phyloP scores from a whole-genome alignment of 2,329 filamentous ascomycete species.

The Davidsoniella eucalypti region DNA sequence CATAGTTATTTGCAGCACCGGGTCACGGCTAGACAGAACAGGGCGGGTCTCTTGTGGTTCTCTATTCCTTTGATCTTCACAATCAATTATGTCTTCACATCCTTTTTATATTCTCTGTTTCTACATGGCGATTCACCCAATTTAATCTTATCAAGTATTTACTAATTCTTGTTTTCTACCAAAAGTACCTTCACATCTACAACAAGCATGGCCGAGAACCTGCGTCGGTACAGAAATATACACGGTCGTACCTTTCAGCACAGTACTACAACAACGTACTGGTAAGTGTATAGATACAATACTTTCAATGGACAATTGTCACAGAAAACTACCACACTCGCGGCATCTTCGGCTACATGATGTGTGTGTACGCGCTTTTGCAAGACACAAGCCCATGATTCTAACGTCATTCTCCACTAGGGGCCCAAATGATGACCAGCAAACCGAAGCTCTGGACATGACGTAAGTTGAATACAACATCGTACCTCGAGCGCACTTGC shows the following conservation, averaged over 20 bases:
- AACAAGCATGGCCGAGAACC: constrained; percentile 20
- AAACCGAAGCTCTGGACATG: constrained; percentile 14
- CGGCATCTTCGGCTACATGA: too few relatives aligned
- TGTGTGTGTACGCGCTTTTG: too few relatives aligned
- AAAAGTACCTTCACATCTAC: constrained; percentile 16
- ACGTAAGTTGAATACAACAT: constrained; percentile 10
- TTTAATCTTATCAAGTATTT: too few relatives aligned
- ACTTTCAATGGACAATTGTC: background rate
- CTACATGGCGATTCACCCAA: too few relatives aligned
- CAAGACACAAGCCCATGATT: background rate
- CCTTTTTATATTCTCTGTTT: too few relatives aligned
- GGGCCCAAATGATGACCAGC: constrained; percentile 14
- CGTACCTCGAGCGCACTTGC: background rate
- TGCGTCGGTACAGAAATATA: constrained; percentile 18
- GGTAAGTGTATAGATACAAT: constrained; percentile 3
- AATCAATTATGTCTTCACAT: too few relatives aligned
- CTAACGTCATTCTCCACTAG: background rate
- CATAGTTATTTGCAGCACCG: too few relatives aligned
- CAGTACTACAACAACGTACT: constrained; percentile 17
- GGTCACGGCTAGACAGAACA: too few relatives aligned
- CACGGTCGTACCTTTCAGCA: constrained; percentile 18
- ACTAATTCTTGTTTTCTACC: background rate
- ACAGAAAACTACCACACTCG: background rate
- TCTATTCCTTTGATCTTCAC: too few relatives aligned
- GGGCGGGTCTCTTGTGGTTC: too few relatives aligned